These are phyloP conservation scores for Strobilomyces dryophilus DNA, from an alignment of 768 basidiomycete genomes.

Conservation along the genomic window DNA sequence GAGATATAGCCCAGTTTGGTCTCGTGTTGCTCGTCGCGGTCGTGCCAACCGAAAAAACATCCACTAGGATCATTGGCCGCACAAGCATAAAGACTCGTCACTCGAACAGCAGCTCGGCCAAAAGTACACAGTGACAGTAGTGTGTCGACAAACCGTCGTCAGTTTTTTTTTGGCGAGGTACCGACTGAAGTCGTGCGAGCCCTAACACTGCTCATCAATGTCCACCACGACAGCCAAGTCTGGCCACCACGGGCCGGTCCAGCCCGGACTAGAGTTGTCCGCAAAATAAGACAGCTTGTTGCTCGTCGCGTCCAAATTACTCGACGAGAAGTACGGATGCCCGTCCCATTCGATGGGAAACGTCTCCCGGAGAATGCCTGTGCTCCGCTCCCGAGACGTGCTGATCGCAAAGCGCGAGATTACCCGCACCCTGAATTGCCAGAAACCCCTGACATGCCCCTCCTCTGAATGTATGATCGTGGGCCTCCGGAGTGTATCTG, in stretches of 20 bases:
- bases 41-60: no score
- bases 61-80: no score
- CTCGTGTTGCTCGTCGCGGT: no score
- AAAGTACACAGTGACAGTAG: no score
- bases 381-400: neutral
- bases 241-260: neutral
- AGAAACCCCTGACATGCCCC: neutral
- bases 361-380: neutral
- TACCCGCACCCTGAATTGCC: neutral
- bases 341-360: neutral
- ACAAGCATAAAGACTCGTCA: no score
- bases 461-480: neutral
- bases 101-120: no score
- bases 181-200: no score
- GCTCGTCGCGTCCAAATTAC: neutral
- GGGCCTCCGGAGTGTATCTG: no score
- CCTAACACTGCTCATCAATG: neutral
- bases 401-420: neutral
- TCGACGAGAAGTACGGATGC: neutral
- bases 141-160: no score
- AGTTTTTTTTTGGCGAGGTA: no score
- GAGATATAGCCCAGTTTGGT: no score
- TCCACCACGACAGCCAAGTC: neutral
- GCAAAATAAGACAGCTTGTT: neutral
- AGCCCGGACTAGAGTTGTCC: neutral